These are phyloP conservation scores for Excoecaria agallocha DNA, from an alignment of 345 rosid genomes.

Conservation along the genomic window DNA sequence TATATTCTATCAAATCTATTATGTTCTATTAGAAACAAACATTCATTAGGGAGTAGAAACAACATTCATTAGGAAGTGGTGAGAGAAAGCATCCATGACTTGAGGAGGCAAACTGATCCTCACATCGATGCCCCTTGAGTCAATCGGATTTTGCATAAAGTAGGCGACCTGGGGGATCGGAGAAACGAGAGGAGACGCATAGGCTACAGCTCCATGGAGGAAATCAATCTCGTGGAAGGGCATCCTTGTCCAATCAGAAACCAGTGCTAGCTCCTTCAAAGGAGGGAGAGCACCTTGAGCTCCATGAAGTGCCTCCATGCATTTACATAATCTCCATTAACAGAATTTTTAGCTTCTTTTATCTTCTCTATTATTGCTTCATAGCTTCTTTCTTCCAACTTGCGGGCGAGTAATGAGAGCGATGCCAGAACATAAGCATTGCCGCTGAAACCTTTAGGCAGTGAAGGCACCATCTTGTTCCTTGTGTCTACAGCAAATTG, in stretches of 20 bases:
- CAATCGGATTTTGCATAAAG: slow-evolving; percentile 57
- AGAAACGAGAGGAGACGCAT: slow-evolving; percentile 50
- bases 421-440: slow-evolving; percentile 66
- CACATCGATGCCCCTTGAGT: slow-evolving; percentile 38
- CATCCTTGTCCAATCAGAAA: slow-evolving; percentile 75
- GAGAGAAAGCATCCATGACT: slow-evolving; percentile 31
- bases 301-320: slow-evolving; percentile 52
- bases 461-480: slow-evolving; percentile 43
- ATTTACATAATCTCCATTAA: slow-evolving; percentile 44
- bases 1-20: too few relatives aligned
- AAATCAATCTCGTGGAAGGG: slow-evolving; percentile 61
- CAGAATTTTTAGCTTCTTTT: slow-evolving; percentile 53
- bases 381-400: slow-evolving; percentile 39
- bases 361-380: slow-evolving; percentile 42
- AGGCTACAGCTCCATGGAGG: slow-evolving; percentile 38
- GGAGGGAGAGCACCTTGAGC: slow-evolving; percentile 49
- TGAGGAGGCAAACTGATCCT: slow-evolving; percentile 56
- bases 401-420: slow-evolving; percentile 45
- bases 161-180: slow-evolving; percentile 68
- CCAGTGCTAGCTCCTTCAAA: slow-evolving; percentile 46
- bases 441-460: slow-evolving; percentile 54
- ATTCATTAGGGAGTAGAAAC: neutral
- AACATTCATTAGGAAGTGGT: slow-evolving; percentile 28
- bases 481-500: slow-evolving; percentile 67
- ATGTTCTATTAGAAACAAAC: too few relatives aligned